Conservation (phyloP, 805 yeast species). For the Nadsonia fulvescens region DNA sequence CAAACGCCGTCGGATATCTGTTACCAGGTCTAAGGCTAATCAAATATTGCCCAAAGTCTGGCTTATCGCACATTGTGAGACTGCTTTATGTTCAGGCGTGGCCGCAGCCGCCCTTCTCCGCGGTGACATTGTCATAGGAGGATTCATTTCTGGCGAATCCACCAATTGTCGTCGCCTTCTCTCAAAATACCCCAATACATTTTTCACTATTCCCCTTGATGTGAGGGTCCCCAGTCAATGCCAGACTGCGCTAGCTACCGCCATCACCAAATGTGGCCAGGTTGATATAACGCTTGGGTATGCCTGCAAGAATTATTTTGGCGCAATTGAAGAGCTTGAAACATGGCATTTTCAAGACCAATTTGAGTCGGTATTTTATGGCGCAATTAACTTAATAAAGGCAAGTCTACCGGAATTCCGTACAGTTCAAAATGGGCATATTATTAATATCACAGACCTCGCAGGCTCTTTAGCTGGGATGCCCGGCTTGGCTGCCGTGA, state of each 20-base stretch:
- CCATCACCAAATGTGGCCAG: slow-evolving; percentile 7
- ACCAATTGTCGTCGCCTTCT: no score
- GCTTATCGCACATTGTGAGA: no score
- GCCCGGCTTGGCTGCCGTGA: slow-evolving; percentile 13
- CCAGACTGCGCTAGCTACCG: slow-evolving; percentile 9
- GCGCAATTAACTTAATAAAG: slow-evolving; percentile 10
- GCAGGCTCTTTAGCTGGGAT: slow-evolving; percentile 15
- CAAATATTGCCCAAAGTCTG: no score
- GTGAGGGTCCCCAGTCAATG: no score
- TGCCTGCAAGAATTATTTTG: slow-evolving; percentile 6
- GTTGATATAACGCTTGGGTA: slow-evolving; percentile 7
- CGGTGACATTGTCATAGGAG: no score
- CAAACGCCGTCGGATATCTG: no score
- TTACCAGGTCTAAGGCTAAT: no score
- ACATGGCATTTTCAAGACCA: slow-evolving; percentile 9
- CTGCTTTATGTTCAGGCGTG: no score
- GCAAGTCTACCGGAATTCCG: slow-evolving; percentile 15
- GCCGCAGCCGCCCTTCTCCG: no score
- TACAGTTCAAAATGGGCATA: slow-evolving; percentile 14
- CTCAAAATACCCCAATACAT: no score
- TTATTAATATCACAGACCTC: slow-evolving; percentile 14
- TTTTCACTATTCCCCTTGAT: no score
- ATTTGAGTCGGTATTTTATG: slow-evolving; percentile 7
- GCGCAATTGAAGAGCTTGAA: slow-evolving; percentile 10
- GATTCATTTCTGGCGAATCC: no score